phyloP scores from a whole-genome alignment of 345 rosid genomes.

The Isatis tinctoria region DNA sequence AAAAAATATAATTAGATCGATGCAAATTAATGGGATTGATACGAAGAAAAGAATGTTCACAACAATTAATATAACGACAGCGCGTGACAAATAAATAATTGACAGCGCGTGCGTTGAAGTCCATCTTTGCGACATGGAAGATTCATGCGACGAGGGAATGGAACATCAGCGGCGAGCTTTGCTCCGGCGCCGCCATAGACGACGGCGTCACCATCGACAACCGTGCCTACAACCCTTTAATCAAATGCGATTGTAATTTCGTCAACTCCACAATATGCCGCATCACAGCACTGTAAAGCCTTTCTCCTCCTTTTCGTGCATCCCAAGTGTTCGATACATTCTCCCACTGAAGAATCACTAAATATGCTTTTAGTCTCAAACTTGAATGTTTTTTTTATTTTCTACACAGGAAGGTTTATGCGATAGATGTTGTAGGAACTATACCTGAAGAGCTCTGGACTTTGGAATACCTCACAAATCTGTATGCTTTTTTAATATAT shows the following conservation, averaged over 20 bases:
- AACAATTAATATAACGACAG: background rate
- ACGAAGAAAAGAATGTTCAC: too few relatives aligned
- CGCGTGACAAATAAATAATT: background rate
- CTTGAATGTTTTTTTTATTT: background rate
- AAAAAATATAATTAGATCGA: too few relatives aligned
- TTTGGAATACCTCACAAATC: slow-evolving; percentile 27
- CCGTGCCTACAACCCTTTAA: slow-evolving; percentile 36
- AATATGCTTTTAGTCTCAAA: background rate
- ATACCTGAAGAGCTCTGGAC: slow-evolving; percentile 34
- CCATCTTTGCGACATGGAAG: slow-evolving; percentile 27
- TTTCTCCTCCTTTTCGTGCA: background rate
- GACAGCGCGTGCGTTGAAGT: slow-evolving; percentile 25
- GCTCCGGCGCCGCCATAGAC: slow-evolving; percentile 47
- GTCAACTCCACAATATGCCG: slow-evolving; percentile 30
- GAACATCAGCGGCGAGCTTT: slow-evolving; percentile 56
- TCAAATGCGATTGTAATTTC: slow-evolving; percentile 50
- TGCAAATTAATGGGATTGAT: too few relatives aligned
- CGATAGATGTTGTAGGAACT: slow-evolving; percentile 13
- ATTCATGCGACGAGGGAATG: slow-evolving; percentile 15
- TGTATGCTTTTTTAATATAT: slow-evolving; percentile 7
- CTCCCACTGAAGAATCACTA: background rate
- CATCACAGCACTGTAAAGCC: slow-evolving; percentile 18
- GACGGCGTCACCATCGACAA: background rate
- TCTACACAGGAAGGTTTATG: slow-evolving; percentile 36
- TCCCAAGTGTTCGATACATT: background rate